Base-by-base conservation (phyloP, 1,284 basidiomycete genomes). In the Cystobasidium pallidum region DNA sequence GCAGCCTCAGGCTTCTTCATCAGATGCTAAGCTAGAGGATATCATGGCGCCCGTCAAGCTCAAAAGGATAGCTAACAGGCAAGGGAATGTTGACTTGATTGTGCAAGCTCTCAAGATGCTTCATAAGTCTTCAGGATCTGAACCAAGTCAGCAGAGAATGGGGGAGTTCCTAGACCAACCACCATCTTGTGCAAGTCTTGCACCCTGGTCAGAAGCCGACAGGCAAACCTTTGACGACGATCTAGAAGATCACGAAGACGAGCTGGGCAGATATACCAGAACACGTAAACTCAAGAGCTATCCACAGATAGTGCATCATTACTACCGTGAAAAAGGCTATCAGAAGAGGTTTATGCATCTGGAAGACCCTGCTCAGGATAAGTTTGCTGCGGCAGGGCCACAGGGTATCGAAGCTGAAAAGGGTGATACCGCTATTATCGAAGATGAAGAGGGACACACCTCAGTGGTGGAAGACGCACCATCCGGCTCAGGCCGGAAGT, bases 301-400 rank as follows among this genome's bases (percentile, higher is more conserved):
- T 34, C 45, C 66, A 17, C 75, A 78, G 45, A 74, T 78, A 13
- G 76, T 77, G 52, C 77, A 77, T 71, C 73, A 74, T 21, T 77
- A 75, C 58, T 78, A 78, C 70, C 73, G 76, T 36, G 45, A 70
- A 17, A 54, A 63, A 28, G 59, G 61, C 49, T 55, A 26, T 47
- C 26, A 52, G 41, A 39, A 52, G 36, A 59, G 59, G 17, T 57
- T 62, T 45, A 51, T 71, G 49, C 59, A 63, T 32, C 72, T 75
- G 58, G 77, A 77, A 10, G 77, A 78, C 63, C 73, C 75, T 17
- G 71, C 72, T 26, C 75, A 76, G 61, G 72, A 73, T 41, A 76
- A 76, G 57, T 76, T 76, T 47, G 75, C 73, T 36, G 73, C 66
- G 19, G 75, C 74, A 13, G 75, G 72, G 32, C 73, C 75, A 0